Evolutionary conservation across 2,329 filamentous ascomycete species (phyloP), one percentile per base, ranked within the genome.

Genomic region (Didymella pomorum): DNA sequence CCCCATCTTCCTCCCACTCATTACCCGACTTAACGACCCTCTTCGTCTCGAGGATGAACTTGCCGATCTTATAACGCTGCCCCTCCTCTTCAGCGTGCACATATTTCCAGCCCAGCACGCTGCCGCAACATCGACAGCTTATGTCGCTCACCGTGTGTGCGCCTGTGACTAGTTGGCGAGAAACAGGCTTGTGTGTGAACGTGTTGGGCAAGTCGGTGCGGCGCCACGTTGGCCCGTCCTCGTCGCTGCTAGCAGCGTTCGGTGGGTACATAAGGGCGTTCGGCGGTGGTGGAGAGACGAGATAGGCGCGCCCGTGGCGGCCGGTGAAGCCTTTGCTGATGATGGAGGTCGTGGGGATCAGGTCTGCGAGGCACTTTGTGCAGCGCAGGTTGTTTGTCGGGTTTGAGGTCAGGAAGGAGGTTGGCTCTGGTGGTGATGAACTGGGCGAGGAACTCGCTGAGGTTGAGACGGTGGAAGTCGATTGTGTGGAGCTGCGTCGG

Each of bases 251-350:
- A 42, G 60, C 46, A 63, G 47, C 71, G 69, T 44, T 72, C 62
- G 43, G 73, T 61, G 11, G 74, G 42, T 50, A 12, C 1, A 62
- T 23, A 0, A 58, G 16, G 8, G 56, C 29, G n/a, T 16, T 33
- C 74, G 68, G 7, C 76, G 66, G 6, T 1, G 76, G 73, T 2
- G 83, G 80, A 1, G 83, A 79, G 29, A 89, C 85, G 56, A 89
- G 84, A 72, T 87, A 88, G 41, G 86, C 86, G 56, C 86, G 84
- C 6, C 86, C 86, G 71, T 88, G 84, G 18, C 86, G 83, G 61
- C 86, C 86, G 23, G 84, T 88, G 75, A 89, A 89, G 52, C 86
- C 86, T 76, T 88, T 88, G 76, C 79, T 83, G 67, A 88, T 84
- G 56, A 88, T 87, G 61, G 86, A 84, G 6, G 81, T 81, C 16